These are phyloP conservation scores for Pleurotus ostreatus DNA, from an alignment of 768 basidiomycete genomes.

Conservation along the genomic window DNA sequence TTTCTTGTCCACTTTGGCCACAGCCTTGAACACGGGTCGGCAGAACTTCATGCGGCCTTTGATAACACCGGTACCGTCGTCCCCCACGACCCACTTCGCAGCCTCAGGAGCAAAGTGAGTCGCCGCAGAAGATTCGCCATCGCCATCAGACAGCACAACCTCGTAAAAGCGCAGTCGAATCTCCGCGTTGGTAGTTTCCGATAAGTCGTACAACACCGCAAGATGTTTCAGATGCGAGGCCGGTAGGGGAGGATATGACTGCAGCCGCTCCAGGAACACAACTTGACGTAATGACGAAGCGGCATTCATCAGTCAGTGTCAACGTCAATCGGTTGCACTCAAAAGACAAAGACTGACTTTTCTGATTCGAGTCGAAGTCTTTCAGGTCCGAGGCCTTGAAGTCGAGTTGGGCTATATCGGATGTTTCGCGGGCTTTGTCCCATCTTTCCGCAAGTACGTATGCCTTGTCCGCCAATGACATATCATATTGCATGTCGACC, in stretches of 20 bases:
- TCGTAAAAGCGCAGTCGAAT: slow-evolving; percentile 77
- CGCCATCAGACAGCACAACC: slow-evolving; percentile 53
- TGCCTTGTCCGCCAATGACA: slow-evolving; percentile 62
- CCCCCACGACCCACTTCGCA: slow-evolving; percentile 65
- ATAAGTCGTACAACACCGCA: slow-evolving; percentile 44
- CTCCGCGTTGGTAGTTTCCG: slow-evolving; percentile 67
- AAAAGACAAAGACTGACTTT: slow-evolving; percentile 39
- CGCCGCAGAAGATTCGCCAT: slow-evolving; percentile 41
- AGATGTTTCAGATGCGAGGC: slow-evolving; percentile 54
- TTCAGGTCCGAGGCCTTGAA: slow-evolving; percentile 63
- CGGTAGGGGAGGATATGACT: slow-evolving; percentile 60
- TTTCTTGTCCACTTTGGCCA: slow-evolving; percentile 44
- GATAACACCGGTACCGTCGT: slow-evolving; percentile 54
- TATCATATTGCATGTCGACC: slow-evolving; percentile 72
- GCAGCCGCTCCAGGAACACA: slow-evolving; percentile 80
- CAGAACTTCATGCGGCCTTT: slow-evolving; percentile 89
- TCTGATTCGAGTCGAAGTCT: slow-evolving; percentile 72
- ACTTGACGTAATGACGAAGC: slow-evolving; percentile 35
- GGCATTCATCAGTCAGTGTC: slow-evolving; percentile 2
- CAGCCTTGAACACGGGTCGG: slow-evolving; percentile 57
- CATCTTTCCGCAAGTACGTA: slow-evolving; percentile 72
- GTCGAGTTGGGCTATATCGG: slow-evolving; percentile 38
- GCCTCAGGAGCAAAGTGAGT: slow-evolving; percentile 48
- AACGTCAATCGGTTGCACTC: background rate
- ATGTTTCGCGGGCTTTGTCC: slow-evolving; percentile 54